Evolutionary conservation across 805 yeast species (phyloP).

Genomic region (Suhomyces kilbournensis): DNA sequence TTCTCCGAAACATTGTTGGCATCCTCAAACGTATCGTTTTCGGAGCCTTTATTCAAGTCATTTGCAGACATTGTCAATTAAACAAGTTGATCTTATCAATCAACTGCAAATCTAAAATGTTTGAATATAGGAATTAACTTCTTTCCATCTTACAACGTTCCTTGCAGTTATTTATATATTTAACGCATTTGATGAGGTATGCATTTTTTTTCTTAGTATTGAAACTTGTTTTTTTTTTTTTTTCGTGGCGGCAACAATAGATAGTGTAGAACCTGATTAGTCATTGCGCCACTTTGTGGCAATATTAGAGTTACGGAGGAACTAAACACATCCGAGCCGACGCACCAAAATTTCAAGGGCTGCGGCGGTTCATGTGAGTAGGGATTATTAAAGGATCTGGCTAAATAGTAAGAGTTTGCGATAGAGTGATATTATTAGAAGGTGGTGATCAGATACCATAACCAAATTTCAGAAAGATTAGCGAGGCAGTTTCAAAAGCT

Average conservation of each 20-base stretch:
- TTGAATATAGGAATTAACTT: not conserved
- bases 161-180: not conserved
- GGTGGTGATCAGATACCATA: not conserved
- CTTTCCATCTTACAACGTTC: not conserved
- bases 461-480: not conserved
- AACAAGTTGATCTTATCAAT: not conserved
- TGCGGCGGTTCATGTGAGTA: not conserved
- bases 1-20: conserved; percentile 7
- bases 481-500: not conserved
- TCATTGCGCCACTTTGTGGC: not conserved
- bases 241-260: not conserved
- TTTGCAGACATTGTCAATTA: conserved; percentile 7
- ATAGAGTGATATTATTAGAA: no score
- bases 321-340: not conserved
- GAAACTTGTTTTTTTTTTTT: not conserved
- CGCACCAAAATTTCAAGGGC: not conserved
- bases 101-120: not conserved
- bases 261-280: not conserved
- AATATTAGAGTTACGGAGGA: not conserved
- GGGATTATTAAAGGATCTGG: not conserved
- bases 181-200: not conserved
- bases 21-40: not conserved
- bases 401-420: not conserved
- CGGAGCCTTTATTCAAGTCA: conserved; percentile 2
- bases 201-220: not conserved